phyloP scores from a whole-genome alignment of 108 stramenopile species.

The Pinguiococcus pyrenoidosus region DNA sequence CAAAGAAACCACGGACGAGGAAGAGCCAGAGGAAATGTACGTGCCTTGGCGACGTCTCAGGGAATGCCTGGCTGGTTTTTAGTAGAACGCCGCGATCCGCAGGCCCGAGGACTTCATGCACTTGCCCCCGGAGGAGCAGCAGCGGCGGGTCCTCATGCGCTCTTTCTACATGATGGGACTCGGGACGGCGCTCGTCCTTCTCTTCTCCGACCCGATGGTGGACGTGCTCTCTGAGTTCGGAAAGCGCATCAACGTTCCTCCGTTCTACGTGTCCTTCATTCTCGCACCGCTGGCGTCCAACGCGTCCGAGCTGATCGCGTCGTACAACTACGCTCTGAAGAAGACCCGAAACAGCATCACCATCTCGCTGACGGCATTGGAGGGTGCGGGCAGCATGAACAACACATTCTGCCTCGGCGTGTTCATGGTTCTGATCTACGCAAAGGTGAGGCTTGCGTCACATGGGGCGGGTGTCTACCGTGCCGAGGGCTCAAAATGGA shows the following conservation, averaged over 20 bases:
- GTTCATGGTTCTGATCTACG: conserved; percentile 81
- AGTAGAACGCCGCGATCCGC: no score
- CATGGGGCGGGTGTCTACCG: no score
- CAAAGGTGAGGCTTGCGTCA: no score
- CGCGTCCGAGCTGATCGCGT: conserved; percentile 82
- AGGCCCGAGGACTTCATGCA: conserved; percentile 30
- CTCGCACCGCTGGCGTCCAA: conserved; percentile 91
- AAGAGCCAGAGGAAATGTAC: conserved; percentile 23
- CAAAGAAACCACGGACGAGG: conserved; percentile 32
- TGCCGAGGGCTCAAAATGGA: no score
- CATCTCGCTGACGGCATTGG: conserved; percentile 60
- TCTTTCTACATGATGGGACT: conserved; percentile 64
- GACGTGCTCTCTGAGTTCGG: conserved; percentile 84
- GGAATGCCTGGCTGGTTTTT: background rate
- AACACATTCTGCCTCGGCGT: conserved; percentile 89
- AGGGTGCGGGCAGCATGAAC: conserved; percentile 95
- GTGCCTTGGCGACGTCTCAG: no score
- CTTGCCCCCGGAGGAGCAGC: conserved; percentile 66
- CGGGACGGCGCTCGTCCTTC: conserved; percentile 68
- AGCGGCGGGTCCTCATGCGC: conserved; percentile 47
- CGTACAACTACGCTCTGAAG: conserved; percentile 76
- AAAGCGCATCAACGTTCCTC: conserved; percentile 43
- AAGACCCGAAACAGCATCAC: conserved; percentile 83
- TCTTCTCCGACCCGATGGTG: conserved; percentile 92
- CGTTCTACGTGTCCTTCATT: conserved; percentile 91